phyloP scores from a whole-genome alignment of 2,329 filamentous ascomycete species.

The Pseudocercospora fijiensis region DNA sequence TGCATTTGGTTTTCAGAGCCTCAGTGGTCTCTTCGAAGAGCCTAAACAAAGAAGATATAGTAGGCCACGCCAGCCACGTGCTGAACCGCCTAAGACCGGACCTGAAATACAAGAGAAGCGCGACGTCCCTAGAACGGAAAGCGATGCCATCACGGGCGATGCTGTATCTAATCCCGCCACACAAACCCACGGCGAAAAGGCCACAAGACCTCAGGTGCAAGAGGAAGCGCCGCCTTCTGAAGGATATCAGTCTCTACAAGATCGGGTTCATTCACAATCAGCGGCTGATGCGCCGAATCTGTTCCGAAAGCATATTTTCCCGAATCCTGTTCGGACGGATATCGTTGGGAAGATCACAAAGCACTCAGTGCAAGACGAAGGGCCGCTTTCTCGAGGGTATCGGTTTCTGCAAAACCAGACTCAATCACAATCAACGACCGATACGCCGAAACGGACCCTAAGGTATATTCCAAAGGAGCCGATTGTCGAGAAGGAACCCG shows the following conservation, averaged over 20 bases:
- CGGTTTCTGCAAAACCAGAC: background rate
- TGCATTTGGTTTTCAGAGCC: slow-evolving; percentile 33
- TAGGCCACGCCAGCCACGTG: slow-evolving; percentile 18
- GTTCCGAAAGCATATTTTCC: background rate
- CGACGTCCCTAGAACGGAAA: background rate
- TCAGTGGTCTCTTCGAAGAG: slow-evolving; percentile 32
- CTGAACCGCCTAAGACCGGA: background rate
- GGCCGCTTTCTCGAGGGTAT: background rate
- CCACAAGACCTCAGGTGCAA: background rate
- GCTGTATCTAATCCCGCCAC: background rate
- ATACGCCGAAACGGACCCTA: background rate
- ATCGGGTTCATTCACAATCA: background rate
- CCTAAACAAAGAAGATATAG: slow-evolving; percentile 30
- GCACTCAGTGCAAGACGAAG: background rate
- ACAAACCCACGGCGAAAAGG: background rate
- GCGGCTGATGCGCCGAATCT: background rate
- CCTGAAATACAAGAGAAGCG: background rate
- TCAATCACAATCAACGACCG: background rate
- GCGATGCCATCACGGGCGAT: background rate
- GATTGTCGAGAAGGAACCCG: background rate
- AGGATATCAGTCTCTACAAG: background rate
- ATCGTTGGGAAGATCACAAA: background rate
- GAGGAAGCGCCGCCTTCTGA: background rate
- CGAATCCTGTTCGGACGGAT: background rate
- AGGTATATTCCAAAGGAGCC: too few species aligned